Base-by-base conservation (phyloP, 2,329 filamentous ascomycete genomes). In the Madurella fahalii region DNA sequence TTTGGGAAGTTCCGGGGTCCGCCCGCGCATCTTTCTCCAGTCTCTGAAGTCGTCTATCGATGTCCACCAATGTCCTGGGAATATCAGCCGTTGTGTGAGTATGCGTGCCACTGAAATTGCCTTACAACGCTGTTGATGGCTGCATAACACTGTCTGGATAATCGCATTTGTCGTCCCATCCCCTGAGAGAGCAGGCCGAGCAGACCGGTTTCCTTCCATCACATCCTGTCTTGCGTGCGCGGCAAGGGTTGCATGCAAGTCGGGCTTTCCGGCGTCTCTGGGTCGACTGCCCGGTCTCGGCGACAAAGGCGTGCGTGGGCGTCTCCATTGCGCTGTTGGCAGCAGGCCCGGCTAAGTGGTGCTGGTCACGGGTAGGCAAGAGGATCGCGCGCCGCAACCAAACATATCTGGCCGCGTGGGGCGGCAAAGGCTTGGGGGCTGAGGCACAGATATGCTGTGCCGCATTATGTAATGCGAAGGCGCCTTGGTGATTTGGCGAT, bases 211-310 rank as follows among this genome's bases (percentile, higher is more conserved):
- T 59, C 15, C 47, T 25, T 7, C 58, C 58, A 46, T 63, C 61
- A 49, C 61, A 63, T 18, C 57, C 61, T 1, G 61, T 61, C 43
- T 63, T 63, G 18, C 61, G 57, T 7, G 52, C 49, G 13, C 58
- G 55, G 47, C 61, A 63, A 2, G 57, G 52, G 15, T 56, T 54
- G 50, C 61, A 62, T n/a, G 58, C 61, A 12, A 63, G 44, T 1
- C 58, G 60, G 12, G 52, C 42, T 18, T 60, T 60, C 3, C 53
- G 52, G 3, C 58, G 60, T 5, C 59, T 50, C 17, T 57, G 56
- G 2, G 43, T 11, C 4, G 51, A 48, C 16, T 51, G 51, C 8
- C 58, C 56, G 0, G 57, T 54, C 32, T 61, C 57, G 1, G 55
- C 4, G 47, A 58, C 45, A 47, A 56, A 60, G 7, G 45, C 40